Percentiles rank a stretch among this genome's conserved stretches.
Evolutionary conservation across 805 yeast genomes (phyloP).

Genomic region (Candida oleophila): DNA sequence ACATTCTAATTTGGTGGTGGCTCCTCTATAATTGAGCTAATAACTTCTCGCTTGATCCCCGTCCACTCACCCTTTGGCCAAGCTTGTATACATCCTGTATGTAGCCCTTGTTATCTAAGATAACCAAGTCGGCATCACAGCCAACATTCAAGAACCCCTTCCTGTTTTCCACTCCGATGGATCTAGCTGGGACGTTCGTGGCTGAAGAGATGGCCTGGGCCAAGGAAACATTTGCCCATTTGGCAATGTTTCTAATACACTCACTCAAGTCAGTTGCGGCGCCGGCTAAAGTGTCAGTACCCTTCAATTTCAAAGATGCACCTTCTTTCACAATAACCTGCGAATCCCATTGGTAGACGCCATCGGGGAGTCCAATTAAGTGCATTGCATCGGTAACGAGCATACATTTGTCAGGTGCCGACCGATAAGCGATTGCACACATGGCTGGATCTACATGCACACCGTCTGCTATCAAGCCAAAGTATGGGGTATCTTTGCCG

Average conservation of each 20-base stretch:
- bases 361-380: constrained; percentile 56
- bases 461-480: constrained; percentile 58
- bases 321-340: constrained; percentile 50
- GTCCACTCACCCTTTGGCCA: constrained; percentile 31
- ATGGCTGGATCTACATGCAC: constrained; percentile 58
- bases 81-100: constrained; percentile 52
- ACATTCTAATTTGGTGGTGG: too few species aligned
- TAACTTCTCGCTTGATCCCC: neutral
- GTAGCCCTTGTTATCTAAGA: constrained; percentile 42
- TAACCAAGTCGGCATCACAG: constrained; percentile 57
- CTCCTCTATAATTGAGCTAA: neutral
- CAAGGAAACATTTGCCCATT: constrained; percentile 49
- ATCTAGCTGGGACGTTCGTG: constrained; percentile 54
- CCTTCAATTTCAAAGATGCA: constrained; percentile 45
- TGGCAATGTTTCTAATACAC: constrained; percentile 48
- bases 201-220: constrained; percentile 56
- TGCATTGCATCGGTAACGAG: constrained; percentile 62
- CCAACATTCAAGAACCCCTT: constrained; percentile 54
- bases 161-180: constrained; percentile 39
- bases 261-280: constrained; percentile 55
- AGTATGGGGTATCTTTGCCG: constrained; percentile 38
- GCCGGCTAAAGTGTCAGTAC: constrained; percentile 60
- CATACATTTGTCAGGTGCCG: constrained; percentile 53
- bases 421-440: constrained; percentile 48
- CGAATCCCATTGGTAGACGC: constrained; percentile 52